Conservation (phyloP, 108 stramenopile genomes). For the Nitzschia sp. region DNA sequence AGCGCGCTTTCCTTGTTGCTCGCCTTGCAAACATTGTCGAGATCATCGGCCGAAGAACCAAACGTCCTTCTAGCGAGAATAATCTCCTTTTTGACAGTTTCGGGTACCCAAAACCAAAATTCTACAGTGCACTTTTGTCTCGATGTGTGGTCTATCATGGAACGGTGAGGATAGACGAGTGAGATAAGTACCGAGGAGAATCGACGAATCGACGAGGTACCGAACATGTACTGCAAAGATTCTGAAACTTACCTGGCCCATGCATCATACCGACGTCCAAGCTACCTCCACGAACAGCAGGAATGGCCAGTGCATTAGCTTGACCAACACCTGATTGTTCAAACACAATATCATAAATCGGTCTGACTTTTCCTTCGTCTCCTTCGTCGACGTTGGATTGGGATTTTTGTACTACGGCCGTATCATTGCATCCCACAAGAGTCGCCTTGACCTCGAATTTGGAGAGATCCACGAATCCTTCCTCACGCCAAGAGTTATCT, state of each 20-base stretch:
- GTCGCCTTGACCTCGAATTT: slow-evolving; percentile 60
- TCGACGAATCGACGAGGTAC: too few species aligned
- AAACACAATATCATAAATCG: slow-evolving; percentile 82
- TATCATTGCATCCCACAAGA: slow-evolving; percentile 30
- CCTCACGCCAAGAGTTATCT: slow-evolving; percentile 61
- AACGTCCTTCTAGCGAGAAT: slow-evolving; percentile 68
- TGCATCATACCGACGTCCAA: slow-evolving; percentile 88
- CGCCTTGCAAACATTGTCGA: slow-evolving; percentile 62
- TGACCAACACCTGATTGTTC: slow-evolving; percentile 52
- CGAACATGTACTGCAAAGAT: too few species aligned
- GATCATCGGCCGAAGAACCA: slow-evolving; percentile 47
- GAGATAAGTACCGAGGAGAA: too few species aligned
- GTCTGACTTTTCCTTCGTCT: slow-evolving; percentile 80
- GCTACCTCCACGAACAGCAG: slow-evolving; percentile 68
- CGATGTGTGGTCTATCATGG: slow-evolving; percentile 49
- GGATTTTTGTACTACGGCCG: slow-evolving; percentile 45
- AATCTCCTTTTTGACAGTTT: slow-evolving; percentile 54
- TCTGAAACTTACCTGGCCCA: too few species aligned
- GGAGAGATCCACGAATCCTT: slow-evolving; percentile 75
- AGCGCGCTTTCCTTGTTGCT: slow-evolving; percentile 53
- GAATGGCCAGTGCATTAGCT: slow-evolving; percentile 59
- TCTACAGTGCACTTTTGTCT: slow-evolving; percentile 79
- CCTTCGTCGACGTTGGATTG: slow-evolving; percentile 89
- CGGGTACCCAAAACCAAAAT: slow-evolving; percentile 81
- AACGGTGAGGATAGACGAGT: too few species aligned